Conservation (phyloP, 179 eudicot genomes). For the Monotropa hypopitys region DNA sequence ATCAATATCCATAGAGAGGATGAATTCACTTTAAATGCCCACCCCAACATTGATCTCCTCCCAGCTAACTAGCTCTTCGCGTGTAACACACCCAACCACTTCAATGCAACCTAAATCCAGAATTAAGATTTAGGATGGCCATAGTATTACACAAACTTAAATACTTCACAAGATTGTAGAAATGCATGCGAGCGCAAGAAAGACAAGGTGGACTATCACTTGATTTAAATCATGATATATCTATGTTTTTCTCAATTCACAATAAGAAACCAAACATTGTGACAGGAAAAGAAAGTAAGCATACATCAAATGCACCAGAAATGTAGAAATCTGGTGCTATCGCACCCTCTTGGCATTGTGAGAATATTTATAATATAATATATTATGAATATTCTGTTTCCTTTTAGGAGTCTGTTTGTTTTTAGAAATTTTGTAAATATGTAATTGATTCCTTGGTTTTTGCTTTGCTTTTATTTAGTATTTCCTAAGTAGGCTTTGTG, state of each 20-base stretch:
- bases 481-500: too few species aligned
- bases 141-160: background rate
- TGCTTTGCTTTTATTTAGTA: too few species aligned
- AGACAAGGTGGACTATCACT: background rate
- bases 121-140: background rate
- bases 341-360: background rate
- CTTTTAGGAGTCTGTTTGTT: too few species aligned
- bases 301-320: background rate
- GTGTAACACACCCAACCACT: slow-evolving; percentile 54
- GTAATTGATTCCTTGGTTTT: too few species aligned
- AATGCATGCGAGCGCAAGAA: background rate
- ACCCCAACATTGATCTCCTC: slow-evolving; percentile 63
- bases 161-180: background rate
- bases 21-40: background rate
- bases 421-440: too few species aligned
- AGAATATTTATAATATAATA: too few species aligned
- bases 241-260: background rate
- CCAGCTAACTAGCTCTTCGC: slow-evolving; percentile 60
- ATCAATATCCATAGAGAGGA: background rate
- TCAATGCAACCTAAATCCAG: slow-evolving; percentile 51
- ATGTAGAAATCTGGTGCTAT: background rate
- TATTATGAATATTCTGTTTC: too few species aligned
- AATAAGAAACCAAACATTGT: background rate
- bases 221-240: background rate
- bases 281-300: background rate